phyloP scores from a whole-genome alignment of 2,329 filamentous ascomycete species.

The Cercospora janseana region DNA sequence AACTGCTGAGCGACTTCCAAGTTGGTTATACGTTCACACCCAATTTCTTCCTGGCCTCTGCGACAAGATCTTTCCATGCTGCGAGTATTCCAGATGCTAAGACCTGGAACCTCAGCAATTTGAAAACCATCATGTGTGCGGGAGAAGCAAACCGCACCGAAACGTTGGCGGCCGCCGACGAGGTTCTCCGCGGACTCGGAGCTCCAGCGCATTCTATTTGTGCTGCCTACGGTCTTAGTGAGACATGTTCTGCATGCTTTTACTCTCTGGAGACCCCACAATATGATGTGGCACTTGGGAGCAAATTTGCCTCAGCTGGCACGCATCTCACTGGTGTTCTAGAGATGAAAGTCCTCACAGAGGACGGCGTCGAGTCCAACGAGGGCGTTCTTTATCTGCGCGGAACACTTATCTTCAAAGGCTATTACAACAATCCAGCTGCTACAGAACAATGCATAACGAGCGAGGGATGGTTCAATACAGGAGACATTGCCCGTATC shows the following conservation, averaged over 20 bases:
- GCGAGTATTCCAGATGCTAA: constrained; percentile 5
- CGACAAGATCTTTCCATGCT: not conserved
- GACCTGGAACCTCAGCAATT: constrained; percentile 13
- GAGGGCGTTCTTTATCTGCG: constrained; percentile 18
- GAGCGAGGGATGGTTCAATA: constrained; percentile 41
- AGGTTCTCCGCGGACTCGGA: constrained; percentile 16
- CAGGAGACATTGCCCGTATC: constrained; percentile 23
- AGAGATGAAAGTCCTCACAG: constrained; percentile 16
- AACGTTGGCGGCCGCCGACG: constrained; percentile 18
- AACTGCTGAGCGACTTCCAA: constrained; percentile 43
- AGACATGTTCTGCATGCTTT: constrained; percentile 29
- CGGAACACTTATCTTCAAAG: constrained; percentile 39
- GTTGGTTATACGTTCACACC: constrained; percentile 49
- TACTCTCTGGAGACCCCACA: constrained; percentile 24
- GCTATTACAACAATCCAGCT: constrained; percentile 36
- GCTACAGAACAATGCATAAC: constrained; percentile 40
- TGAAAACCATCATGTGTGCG: constrained; percentile 41
- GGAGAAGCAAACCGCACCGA: constrained; percentile 46
- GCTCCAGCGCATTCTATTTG: constrained; percentile 21
- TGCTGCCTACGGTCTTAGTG: constrained; percentile 26
- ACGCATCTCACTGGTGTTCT: constrained; percentile 19
- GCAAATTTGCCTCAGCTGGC: constrained; percentile 25
- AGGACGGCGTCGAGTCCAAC: not conserved
- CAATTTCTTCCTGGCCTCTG: constrained; percentile 42
- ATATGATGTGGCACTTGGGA: constrained; percentile 19